Evolutionary conservation across 306 rosid species (phyloP), one percentile per base, ranked within the genome.

Genomic region (Cajanus cajan): DNA sequence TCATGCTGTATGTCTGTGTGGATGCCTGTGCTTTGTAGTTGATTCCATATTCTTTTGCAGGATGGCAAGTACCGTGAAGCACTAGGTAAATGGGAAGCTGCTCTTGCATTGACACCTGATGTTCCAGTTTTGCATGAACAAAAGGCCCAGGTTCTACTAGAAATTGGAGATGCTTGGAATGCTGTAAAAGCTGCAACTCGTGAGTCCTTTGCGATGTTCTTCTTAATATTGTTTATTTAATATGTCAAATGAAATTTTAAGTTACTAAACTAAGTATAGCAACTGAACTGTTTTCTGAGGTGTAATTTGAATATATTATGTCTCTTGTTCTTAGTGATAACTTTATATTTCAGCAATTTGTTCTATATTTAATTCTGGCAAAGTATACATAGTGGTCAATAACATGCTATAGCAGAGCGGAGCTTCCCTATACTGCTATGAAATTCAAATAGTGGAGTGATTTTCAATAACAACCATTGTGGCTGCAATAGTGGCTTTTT

Each of bases 141-240:
- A 43, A 94, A 94, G 82, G 95, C 97, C 33, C 97, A 94, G 79
- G 87, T 94, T 70, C 77, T 94, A 37, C 90, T 92, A 4, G 97
- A 94, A 86, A 78, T 94, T 68, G 98, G 97, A 62, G 97, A 92
- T 69, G 81, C 98, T 15, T 94, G 98, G 98, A 88, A 82, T 85
- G 93, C 97, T 64, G 79, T 92, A 70, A 94, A 90, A 76, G 96
- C 97, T 48, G 97, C 98, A 74, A 87, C 85, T 48, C 89, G 97
- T 92, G 78, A 18, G 96, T 80, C 61, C 66, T 41, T 37, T n/a
- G n/a, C n/a, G n/a, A n/a, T n/a, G 45, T 47, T 65, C 66, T 74
- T 76, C 51, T 71, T 43, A 22, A 41, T 28, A 37, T 39, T 76
- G 28, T 41, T 36, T 47, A 15, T 70, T 45, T 75, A 8, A 52